Evolutionary conservation across 805 yeast species (phyloP).

Genomic region (Wickerhamiella vanderwaltii): DNA sequence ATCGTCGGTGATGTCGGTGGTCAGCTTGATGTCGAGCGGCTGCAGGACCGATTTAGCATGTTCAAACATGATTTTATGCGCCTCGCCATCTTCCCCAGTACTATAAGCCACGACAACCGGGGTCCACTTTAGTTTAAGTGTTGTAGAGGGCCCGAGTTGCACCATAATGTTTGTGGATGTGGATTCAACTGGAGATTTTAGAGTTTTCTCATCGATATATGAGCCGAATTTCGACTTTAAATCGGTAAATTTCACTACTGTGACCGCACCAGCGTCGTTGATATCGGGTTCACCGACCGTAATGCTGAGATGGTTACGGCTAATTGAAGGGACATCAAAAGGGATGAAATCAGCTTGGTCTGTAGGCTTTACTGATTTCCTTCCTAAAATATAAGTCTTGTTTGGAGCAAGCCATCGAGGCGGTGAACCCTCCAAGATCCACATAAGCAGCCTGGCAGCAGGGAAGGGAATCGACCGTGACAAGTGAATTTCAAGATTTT

Average conservation of each 20-base stretch:
- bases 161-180: slow-evolving; percentile 20
- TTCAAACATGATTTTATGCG: slow-evolving; percentile 15
- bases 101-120: slow-evolving; percentile 22
- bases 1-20: slow-evolving; percentile 16
- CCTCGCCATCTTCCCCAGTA: slow-evolving; percentile 16
- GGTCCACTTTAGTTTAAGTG: slow-evolving; percentile 20
- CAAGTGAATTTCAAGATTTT: too few species aligned
- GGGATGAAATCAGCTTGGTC: slow-evolving; percentile 13
- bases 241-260: slow-evolving; percentile 19
- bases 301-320: slow-evolving; percentile 21
- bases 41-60: slow-evolving; percentile 16
- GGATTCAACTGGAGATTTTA: not conserved
- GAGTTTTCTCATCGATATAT: slow-evolving; percentile 10
- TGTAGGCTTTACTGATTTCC: slow-evolving; percentile 10
- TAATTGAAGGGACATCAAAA: slow-evolving; percentile 20
- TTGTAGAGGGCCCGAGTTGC: slow-evolving; percentile 9
- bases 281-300: slow-evolving; percentile 2
- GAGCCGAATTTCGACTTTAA: slow-evolving; percentile 24
- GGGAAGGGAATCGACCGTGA: too few species aligned
- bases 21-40: slow-evolving; percentile 24
- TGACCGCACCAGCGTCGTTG: not conserved
- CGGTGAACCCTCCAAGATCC: slow-evolving; percentile 15
- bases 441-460: too few species aligned
- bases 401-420: slow-evolving; percentile 24
- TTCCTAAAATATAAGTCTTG: slow-evolving; percentile 19